Evolutionary conservation across 208 protist species (phyloP), one percentile per base, ranked within the genome.

Genomic region (Trypanosoma caninum): DNA sequence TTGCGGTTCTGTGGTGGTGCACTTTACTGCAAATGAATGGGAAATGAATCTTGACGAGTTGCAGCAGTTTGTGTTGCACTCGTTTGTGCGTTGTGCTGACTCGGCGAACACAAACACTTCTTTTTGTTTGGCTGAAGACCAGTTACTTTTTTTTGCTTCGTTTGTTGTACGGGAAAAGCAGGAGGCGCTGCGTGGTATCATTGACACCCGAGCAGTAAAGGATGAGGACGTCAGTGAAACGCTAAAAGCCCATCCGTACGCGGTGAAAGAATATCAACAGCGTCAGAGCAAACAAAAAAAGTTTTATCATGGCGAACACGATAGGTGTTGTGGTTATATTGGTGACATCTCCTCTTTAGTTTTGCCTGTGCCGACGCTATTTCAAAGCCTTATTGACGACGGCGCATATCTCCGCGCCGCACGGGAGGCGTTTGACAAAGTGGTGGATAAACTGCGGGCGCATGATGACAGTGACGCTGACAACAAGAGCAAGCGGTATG

Each of bases 11-110:
- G 70, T 68, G 34, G 63, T 93, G 0, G 8, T 89, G 10, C 86
- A 93, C 69, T 93, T 93, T 59, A 93, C 86, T 11, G 80, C 77
- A 2, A 63, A 88, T 57, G 73, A 72, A 0, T 23, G 22, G 1
- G 22, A 65, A 33, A 72, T 88, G 51, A 65, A 59, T 22, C 70
- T 71, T 34, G 63, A 30, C 40, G 63, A 65, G 25, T 71, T 91
- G 33, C 70, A 53, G 16, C 60, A 50, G 16, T 85, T 82, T 38
- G 81, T 91, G 4, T n/a, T 60, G 66, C 30, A 59, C n/a, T 59
- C 55, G 28, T 82, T 76, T 57, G 38, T 76, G 25, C 33, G 22
- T 7, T 2, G 5, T 23, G 18, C 9, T 34, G 1, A 2, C 11
- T 18, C 33, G 18, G 14, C 45, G 7, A 20, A 22, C 5, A 9